These are phyloP conservation scores for Sporothrix brunneoviolacea DNA, from an alignment of 2,329 filamentous ascomycete genomes.

Conservation along the genomic window DNA sequence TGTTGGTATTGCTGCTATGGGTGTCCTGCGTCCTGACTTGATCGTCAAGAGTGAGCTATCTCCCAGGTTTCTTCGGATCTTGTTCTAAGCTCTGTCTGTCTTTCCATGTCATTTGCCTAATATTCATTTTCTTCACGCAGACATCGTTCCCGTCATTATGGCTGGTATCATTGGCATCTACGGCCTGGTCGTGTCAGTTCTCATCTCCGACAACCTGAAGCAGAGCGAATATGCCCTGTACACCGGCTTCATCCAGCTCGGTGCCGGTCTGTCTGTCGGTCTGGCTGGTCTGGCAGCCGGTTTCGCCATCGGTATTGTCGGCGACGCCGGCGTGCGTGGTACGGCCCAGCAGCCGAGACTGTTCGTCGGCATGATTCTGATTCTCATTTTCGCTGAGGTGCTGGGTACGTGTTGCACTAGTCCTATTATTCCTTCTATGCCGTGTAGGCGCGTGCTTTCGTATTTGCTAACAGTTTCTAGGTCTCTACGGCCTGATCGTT, in stretches of 20 bases:
- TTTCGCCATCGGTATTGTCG: constrained; percentile 82
- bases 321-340: constrained; percentile 82
- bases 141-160: constrained; percentile 99
- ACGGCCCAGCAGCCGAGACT: constrained; percentile 77
- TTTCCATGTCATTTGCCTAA: background rate
- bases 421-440: no score
- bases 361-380: constrained; percentile 97
- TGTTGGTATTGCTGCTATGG: constrained; percentile 97
- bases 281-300: constrained; percentile 76
- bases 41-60: constrained; percentile 93
- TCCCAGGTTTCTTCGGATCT: background rate
- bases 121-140: constrained; percentile 38
- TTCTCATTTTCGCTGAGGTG: constrained; percentile 99
- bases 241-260: constrained; percentile 79
- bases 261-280: constrained; percentile 75
- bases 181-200: constrained; percentile 79
- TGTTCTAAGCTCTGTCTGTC: background rate
- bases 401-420: constrained; percentile 76
- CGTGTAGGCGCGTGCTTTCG: no score
- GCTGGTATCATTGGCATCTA: constrained; percentile 99
- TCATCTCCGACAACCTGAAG: constrained; percentile 73
- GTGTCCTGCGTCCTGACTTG: constrained; percentile 93
- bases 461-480: constrained; percentile 38
- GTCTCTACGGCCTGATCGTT: constrained; percentile 98
- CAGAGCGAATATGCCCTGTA: constrained; percentile 64